Evolutionary conservation across 371 early-diverging fungal species (phyloP), one percentile per base, ranked within the genome.

Genomic region (Lichtheimia hyalospora): DNA sequence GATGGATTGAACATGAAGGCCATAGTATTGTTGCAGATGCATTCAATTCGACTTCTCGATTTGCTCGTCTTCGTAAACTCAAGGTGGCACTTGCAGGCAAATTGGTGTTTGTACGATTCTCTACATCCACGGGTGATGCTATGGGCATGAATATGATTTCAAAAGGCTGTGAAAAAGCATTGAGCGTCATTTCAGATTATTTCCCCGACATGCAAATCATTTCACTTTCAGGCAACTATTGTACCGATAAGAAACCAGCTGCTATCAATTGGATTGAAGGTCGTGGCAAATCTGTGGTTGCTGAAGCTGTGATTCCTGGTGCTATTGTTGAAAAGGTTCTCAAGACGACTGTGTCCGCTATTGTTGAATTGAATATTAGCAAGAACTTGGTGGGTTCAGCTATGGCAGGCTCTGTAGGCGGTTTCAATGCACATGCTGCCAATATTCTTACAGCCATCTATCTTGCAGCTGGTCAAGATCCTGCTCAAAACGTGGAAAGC

Each of bases 131-230:
- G 2, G 98, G 98, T 52, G 98, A 98, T 76, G 98, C 98, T 6
- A 98, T 98, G 98, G 98, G 98, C 24, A 98, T 98, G 98, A 98
- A 98, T 77, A 98, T 98, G 98, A 96, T 97, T 49, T 96, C 97
- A 21, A 98, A 98, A 73, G 97, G 97, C 27, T 91, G 91, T 63
- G 94, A 96, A 75, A 84, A 87, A 64, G 86, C 93, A 0, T 69
- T 93, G 57, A 70, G 74, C n/a, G 72, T 79, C 0, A 76, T 95
- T 23, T 54, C 68, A 14, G 79, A 83, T 23, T 62, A 70, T 18
- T 96, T 89, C 75, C 88, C 89, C 4, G 83, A 81, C 40, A 92
- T 93, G 89, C 81, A 84, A 61, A 84, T 97, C 48, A 79, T 97
- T 20, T 87, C 94, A 0, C 70, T 98, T 51, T 89, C 89, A 41